A percentile compares a stretch with the other conserved stretches of the same genome.
phyloP scores from a whole-genome alignment of 345 rosid genomes.

The Eucalyptus victrix region DNA sequence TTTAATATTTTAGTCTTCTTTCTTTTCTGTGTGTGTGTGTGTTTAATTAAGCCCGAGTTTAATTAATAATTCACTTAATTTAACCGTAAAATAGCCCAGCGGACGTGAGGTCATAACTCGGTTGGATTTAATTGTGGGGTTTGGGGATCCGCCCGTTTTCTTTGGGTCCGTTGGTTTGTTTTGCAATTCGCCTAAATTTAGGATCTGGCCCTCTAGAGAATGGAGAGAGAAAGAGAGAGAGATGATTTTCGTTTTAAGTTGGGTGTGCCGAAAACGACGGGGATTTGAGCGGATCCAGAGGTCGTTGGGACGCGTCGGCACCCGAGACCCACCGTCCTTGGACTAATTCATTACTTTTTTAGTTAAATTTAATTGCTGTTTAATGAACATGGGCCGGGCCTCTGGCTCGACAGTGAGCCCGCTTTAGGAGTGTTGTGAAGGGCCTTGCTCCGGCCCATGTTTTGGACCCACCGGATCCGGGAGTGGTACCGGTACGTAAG shows the following conservation, averaged over 20 bases:
- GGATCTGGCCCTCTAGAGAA: neutral
- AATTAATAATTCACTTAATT: neutral
- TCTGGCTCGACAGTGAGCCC: neutral
- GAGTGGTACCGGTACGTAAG: neutral
- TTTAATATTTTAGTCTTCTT: neutral
- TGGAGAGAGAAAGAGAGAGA: neutral
- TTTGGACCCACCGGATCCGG: neutral
- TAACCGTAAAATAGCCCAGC: neutral
- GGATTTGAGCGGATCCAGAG: neutral
- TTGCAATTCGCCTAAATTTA: neutral
- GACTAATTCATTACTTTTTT: neutral
- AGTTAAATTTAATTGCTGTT: neutral
- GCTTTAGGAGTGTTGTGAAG: neutral
- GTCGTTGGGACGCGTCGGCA: neutral
- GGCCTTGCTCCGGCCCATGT: neutral
- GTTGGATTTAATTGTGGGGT: neutral
- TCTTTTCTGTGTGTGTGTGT: neutral
- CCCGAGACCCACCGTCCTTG: neutral
- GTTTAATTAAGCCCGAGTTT: neutral
- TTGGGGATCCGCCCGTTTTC: neutral
- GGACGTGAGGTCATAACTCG: neutral
- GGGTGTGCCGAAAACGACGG: neutral
- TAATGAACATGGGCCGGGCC: neutral
- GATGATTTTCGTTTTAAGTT: neutral
- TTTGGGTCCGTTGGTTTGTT: neutral